Base-by-base conservation (phyloP, 2,329 filamentous ascomycete genomes). In the Thelonectria discophora region DNA sequence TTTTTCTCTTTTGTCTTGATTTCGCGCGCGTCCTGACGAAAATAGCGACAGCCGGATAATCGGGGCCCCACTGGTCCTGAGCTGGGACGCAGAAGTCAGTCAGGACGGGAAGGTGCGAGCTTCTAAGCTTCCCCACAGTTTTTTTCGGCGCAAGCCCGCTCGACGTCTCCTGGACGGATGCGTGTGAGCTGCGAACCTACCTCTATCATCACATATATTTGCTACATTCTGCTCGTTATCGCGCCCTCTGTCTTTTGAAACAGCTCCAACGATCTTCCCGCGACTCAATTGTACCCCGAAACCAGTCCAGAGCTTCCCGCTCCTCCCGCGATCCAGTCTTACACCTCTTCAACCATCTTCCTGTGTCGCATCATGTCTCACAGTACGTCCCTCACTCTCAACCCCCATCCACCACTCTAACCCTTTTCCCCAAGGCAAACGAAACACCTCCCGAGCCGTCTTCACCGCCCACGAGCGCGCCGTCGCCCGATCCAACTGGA, bases 381-480 rank as follows among this genome's bases (percentile, higher is more conserved):
- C 65, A 86, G 82, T 84, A 80, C 66, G 77, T 67, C 18, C 18
- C 32, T 53, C 34, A 34, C 5, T 43, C 21, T 32, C 40, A 24
- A 18, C 21, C 39, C 24, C 18, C 42, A 34, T 13, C 30, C 15
- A 13, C 7, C 10, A 13, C 37, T 37, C 13, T 60, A 34, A 32
- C 17, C 15, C 37, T 27, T 55, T 3, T 12, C 21, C 20, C 63
- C 60, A 68, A 88, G 86, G 86, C 74, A 97, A 97, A 81, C 88
- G 93, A 71, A 97, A 97, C 80, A 97, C 93, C 46, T 94, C 92
- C 46, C 88, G 94, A 46, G 89, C 93, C 43, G 93, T 97, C 78
- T 98, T 98, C 82, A 98, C 95, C 34, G 89, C 93, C 21, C 88
- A 97, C 79, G 95, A 98, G 80, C 90, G 95, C 68, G 86, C 86